Conservation (phyloP, 768 basidiomycete species). For the Leccinum pellstonianum region DNA sequence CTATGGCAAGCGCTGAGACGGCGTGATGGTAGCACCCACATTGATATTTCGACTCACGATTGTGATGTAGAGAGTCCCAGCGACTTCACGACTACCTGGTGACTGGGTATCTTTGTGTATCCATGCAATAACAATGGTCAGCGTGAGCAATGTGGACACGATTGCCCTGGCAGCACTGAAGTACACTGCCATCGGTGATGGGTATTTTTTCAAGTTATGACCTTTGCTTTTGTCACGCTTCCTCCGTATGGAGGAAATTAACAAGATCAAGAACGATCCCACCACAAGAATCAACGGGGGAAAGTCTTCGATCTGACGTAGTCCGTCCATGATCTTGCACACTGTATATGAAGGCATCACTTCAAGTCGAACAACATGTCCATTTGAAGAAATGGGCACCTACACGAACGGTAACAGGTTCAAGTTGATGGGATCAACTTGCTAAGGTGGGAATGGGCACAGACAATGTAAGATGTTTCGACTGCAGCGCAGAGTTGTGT, state of each 20-base stretch:
- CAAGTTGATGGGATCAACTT: neutral
- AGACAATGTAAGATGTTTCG: neutral
- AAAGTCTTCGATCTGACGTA: neutral
- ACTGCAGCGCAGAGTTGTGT: neutral
- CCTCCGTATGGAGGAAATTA: neutral
- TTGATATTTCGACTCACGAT: neutral
- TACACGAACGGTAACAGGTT: neutral
- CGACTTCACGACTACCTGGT: neutral
- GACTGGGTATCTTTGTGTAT: neutral
- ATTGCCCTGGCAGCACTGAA: neutral
- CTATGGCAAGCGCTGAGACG: neutral
- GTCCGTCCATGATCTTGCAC: neutral
- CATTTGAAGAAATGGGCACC: neutral
- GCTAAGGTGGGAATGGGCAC: too few species aligned
- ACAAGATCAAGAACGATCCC: constrained; percentile 6
- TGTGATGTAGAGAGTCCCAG: neutral
- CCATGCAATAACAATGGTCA: constrained; percentile 2
- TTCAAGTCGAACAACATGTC: neutral
- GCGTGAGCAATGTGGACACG: neutral
- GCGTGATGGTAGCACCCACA: neutral
- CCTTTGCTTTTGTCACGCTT: neutral
- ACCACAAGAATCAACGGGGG: neutral
- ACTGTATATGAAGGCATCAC: neutral
- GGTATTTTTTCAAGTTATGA: neutral
- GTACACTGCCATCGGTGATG: neutral